Conservation (phyloP, 345 rosid species). For the Euclidium syriacum region DNA sequence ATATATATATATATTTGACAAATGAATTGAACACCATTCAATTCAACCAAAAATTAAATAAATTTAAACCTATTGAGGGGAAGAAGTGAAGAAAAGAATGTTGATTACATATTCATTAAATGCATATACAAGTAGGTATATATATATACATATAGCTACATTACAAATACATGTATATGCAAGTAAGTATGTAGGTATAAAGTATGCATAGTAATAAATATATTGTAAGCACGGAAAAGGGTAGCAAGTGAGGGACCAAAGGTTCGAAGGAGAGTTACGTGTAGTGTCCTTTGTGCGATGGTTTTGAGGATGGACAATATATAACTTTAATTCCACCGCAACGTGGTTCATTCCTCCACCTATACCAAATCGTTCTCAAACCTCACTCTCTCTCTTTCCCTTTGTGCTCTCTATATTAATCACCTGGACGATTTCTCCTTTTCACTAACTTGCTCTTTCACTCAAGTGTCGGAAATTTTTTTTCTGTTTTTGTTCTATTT, state of each 20-base stretch:
- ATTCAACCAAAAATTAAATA: no score
- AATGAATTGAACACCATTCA: background rate
- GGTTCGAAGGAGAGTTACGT: conserved; percentile 26
- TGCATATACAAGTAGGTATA: conserved; percentile 22
- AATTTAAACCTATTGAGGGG: background rate
- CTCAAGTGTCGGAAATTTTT: conserved; percentile 24
- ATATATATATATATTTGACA: background rate
- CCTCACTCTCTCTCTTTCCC: conserved; percentile 18
- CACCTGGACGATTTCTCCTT: conserved; percentile 17
- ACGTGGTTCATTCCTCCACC: conserved; percentile 33
- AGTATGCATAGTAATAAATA: conserved; percentile 12
- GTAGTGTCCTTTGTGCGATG: conserved; percentile 5
- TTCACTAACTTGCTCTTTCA: conserved; percentile 16
- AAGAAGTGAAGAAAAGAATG: background rate
- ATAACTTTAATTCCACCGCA: conserved; percentile 22
- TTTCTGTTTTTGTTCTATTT: background rate
- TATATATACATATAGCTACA: background rate
- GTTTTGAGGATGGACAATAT: conserved; percentile 15
- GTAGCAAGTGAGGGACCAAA: conserved; percentile 21
- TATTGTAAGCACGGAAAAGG: conserved; percentile 2
- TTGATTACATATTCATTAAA: conserved; percentile 4
- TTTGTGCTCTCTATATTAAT: conserved; percentile 30
- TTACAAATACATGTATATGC: background rate
- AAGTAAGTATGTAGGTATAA: conserved; percentile 22
- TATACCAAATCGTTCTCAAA: conserved; percentile 20